Evolutionary conservation across 2,329 filamentous ascomycete species (phyloP), one percentile per base, ranked within the genome.

Genomic region (Allantophomopsis lycopodina): DNA sequence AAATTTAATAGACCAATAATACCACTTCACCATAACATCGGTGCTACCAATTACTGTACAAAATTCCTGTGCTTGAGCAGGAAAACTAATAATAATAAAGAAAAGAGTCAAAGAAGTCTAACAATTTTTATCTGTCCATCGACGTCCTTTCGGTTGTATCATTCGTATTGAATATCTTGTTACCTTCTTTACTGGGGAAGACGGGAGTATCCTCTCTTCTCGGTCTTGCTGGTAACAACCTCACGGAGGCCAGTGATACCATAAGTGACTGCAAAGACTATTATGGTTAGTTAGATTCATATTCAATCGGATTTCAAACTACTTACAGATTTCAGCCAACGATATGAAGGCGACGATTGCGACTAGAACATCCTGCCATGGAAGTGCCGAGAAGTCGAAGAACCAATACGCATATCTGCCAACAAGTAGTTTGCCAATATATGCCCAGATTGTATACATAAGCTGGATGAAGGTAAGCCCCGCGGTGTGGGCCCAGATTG

Each of bases 321-420:
- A 41, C 52, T 47, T 43, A 55, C 52, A 49, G 20, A 49, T 35
- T 30, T 52, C 46, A 12, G 36, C 35, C 7, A 50, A 30, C 14
- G 39, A 40, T 35, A 42, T 31, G 28, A 54, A 50, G 15, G 37
- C 45, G 32, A 45, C 31, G 39, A 50, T 46, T 13, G 43, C 41
- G 28, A 45, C 35, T 13, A 44, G 32, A 33, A 47, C 46, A 33
- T 55, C 42, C 37, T 54, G 48, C 47, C 50, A 52, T 16, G 48
- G 48, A 35, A 49, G 41, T 14, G 44, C 35, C 32, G 48, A 44
- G 33, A 50, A 45, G 32, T 59, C 51, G 17, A 58, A 46, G 47
- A 53, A 57, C 39, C 44, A 56, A 37, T 50, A 56, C 4, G 44
- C 40, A 38, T 51, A 57, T 36, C 48, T 44, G 18, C 48, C 52